phyloP scores from a whole-genome alignment of 768 basidiomycete genomes.

The Cystobasidium tubakii region DNA sequence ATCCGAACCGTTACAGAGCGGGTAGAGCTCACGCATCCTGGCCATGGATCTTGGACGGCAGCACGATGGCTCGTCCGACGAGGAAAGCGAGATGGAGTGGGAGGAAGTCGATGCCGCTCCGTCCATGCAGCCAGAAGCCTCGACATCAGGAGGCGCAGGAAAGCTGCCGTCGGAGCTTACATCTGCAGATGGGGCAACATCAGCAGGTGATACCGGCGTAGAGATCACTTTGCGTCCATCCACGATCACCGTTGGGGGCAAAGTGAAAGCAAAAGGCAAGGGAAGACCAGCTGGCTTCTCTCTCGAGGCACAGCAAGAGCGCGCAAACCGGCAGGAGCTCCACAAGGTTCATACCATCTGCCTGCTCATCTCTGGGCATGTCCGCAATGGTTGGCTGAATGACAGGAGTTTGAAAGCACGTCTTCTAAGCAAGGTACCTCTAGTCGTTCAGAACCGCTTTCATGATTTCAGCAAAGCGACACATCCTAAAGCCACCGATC shows the following conservation, averaged over 20 bases:
- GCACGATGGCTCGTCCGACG: conserved; percentile 8
- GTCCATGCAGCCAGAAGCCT: conserved; percentile 11
- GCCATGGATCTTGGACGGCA: conserved; percentile 10
- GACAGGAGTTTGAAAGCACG: conserved; percentile 57
- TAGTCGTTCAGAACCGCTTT: conserved; percentile 73
- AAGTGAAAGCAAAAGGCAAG: conserved; percentile 21
- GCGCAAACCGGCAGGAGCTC: conserved; percentile 66
- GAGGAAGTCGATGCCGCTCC: conserved; percentile 26
- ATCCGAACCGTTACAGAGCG: neutral
- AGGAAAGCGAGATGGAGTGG: conserved; percentile 36
- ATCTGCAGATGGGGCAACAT: neutral
- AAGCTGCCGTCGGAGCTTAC: neutral
- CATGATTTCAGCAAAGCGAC: conserved; percentile 71
- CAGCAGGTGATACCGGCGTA: neutral
- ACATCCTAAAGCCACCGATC: conserved; percentile 69
- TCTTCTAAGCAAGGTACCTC: conserved; percentile 75
- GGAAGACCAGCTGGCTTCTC: conserved; percentile 28
- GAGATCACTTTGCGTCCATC: conserved; percentile 9
- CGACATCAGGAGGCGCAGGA: conserved; percentile 3
- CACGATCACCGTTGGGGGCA: neutral
- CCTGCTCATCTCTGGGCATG: conserved; percentile 66
- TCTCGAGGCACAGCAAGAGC: conserved; percentile 52
- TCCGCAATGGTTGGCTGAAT: conserved; percentile 57
- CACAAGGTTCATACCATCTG: conserved; percentile 85
- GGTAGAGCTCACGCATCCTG: neutral